Evolutionary conservation across 1,284 basidiomycete genomes (phyloP), one percentile per base, ranked within the genome.

Genomic region (Apiotrichum sp.): DNA sequence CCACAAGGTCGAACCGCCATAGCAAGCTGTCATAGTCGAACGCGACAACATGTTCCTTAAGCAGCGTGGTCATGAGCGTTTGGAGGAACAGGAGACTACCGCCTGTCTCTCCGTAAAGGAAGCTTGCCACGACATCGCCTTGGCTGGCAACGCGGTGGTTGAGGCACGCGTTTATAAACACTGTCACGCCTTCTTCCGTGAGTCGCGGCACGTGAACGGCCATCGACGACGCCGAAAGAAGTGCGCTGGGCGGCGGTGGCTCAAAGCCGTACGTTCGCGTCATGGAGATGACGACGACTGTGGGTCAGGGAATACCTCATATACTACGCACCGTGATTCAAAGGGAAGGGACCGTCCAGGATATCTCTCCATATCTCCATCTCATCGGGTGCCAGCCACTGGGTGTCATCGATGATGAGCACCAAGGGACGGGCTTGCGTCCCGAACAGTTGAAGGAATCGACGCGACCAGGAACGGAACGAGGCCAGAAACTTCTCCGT

Each of bases 351-450:
- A 11, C 46, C n/a, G 35, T 47, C 46, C 7, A 47, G 46, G 33
- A 47, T 33, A n/a, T 47, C 46, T 11, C 46, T 6, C 46, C 59
- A 69, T 44, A 71, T 52, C 2, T 62, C 57, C 2, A 65, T 50
- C 47, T 74, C 71, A 14, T 68, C 66, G 2, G 52, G 41, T 0
- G 63, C 56, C 31, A 72, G 57, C 72, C 73, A 75, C 50, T 76
- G 73, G 4, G 65, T 61, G 49, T 76, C 72, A 57, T 75, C 73
- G 31, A 75, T 40, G 11, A 72, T 35, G 8, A 75, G 59, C 2
- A 76, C 53, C 6, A 76, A 59, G 0, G 74, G 74, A 3, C 70
- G 59, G 1, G 45, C 8, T 0, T 50, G 40, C 1, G 68, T 64
- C 0, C 69, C 72, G 42, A 76, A 76, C 6, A 73, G 50, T 45